Conservation (phyloP, 2,329 filamentous ascomycete species). For the Fusarium siculi region DNA sequence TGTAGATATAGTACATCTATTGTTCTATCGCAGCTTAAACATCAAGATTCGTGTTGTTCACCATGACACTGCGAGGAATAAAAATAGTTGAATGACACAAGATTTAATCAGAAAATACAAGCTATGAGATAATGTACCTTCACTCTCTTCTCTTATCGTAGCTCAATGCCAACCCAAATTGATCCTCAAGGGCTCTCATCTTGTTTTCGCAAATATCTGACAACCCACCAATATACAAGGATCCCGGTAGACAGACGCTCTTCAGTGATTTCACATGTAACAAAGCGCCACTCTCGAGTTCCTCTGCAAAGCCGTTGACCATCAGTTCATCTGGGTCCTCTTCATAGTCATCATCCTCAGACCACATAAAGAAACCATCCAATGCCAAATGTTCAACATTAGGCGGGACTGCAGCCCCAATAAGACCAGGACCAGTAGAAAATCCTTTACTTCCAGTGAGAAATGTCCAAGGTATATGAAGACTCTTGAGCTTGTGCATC, state of each 20-base stretch:
- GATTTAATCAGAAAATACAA: neutral
- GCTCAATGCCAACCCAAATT: neutral
- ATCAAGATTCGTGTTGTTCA: neutral
- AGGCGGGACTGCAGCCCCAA: neutral
- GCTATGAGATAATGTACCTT: neutral
- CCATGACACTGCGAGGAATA: neutral
- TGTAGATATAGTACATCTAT: neutral
- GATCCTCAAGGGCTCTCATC: neutral
- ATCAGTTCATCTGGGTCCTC: neutral
- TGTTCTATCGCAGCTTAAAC: neutral
- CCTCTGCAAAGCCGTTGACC: neutral
- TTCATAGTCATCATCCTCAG: neutral
- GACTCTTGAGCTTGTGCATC: neutral
- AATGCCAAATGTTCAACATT: neutral
- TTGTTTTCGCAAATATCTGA: neutral
- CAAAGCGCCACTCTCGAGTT: neutral
- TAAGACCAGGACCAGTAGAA: accelerated
- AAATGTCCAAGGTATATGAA: neutral
- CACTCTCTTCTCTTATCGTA: neutral
- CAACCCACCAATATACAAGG: neutral
- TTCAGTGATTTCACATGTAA: neutral
- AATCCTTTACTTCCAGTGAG: neutral
- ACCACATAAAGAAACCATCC: neutral
- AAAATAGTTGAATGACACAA: neutral
- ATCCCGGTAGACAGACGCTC: neutral